Base-by-base conservation (phyloP, 441 rosid species). In the Macaranga tanarius region DNA sequence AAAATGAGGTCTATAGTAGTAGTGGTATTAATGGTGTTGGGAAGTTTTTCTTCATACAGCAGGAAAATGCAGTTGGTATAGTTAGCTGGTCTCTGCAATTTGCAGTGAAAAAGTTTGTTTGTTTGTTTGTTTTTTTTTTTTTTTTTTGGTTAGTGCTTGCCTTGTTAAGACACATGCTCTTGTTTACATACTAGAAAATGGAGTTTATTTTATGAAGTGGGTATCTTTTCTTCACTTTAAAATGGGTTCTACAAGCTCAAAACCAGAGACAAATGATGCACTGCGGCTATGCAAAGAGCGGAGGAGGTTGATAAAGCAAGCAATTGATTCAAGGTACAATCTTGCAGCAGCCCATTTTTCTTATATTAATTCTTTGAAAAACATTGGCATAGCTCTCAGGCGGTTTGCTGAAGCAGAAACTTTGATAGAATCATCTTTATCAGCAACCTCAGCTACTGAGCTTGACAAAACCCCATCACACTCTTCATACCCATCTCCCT, bases 291-390 rank as follows among this genome's bases (percentile, higher is more conserved):
- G 99, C 81, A 89, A 85, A 75, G 92, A 83, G 59, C 83, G 99
- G 65, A 88, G 83, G 82, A 86, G 80, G 72, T 90, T 89, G 80
- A 83, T 92, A 40, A 88, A 84, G 84, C 90, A 83, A 85, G 91
- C 92, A 12, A 87, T 95, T 40, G 89, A 90, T 56, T 90, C 96
- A 0, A 89, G 97, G 86, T 91, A 85, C 77, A 87, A 86, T 58
- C 84, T 95, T 65, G 94, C 97, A 4, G 97, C 98, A 52, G 93
- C 97, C 62, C 99, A 92, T 84, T 86, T 91, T 28, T 91, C 97
- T 16, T 90, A 95, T 86, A 72, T 80, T 70, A 82, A 84, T 73
- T 95, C 99, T 48, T 90, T 95, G 11, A 85, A 84, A 58, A 91
- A 83, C 84, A 71, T 95, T 19, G 97, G 97, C 64, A 75, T 82